Evolutionary conservation across 1,284 basidiomycete species (phyloP), one percentile per base, ranked within the genome.

Genomic region (Cystobasidium slooffiae): DNA sequence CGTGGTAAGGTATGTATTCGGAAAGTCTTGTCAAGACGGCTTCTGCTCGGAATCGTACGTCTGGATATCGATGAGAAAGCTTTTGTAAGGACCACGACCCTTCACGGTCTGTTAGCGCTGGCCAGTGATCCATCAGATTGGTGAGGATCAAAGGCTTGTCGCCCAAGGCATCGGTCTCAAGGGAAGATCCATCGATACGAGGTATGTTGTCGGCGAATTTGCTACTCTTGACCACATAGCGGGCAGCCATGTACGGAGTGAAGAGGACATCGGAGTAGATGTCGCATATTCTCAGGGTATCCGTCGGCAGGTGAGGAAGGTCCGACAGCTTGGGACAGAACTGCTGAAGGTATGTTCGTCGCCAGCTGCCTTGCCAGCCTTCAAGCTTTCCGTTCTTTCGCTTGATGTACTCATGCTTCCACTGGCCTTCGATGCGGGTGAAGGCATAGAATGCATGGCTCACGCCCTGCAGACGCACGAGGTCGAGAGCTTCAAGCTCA

Each of bases 231-330:
- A 61, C 72, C 18, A 78, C 77, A 31, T 77, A 80, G n/a, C 75
- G 64, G 10, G 81, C 78, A 62, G 79, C 80, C 9, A 81, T 75
- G 18, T 76, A 73, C 1, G 81, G 81, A 43, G 80, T 78, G 73
- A 80, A 82, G 43, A 82, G 80, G 12, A 81, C 79, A 74, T 82
- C 81, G 12, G 80, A 81, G 74, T 77, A 80, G 46, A 81, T 63
- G 14, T 75, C 67, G 2, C 68, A 76, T 8, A 77, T 77, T 6
- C 56, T 47, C 31, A 82, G 76, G 52, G 14, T 43, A 64, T 80
- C 77, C 9, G 79, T 74, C 1, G 79, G 80, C 31, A 78, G 1
- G 52, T 58, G 18, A 63, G 37, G 16, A 37, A n/a, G 20, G 47
- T 41, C 5, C 7, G 2, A 18, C 14, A 43, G 12, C 39, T 39